These are phyloP conservation scores for Penicillium sp. DNA, from an alignment of 2,329 filamentous ascomycete genomes.

Conservation along the genomic window DNA sequence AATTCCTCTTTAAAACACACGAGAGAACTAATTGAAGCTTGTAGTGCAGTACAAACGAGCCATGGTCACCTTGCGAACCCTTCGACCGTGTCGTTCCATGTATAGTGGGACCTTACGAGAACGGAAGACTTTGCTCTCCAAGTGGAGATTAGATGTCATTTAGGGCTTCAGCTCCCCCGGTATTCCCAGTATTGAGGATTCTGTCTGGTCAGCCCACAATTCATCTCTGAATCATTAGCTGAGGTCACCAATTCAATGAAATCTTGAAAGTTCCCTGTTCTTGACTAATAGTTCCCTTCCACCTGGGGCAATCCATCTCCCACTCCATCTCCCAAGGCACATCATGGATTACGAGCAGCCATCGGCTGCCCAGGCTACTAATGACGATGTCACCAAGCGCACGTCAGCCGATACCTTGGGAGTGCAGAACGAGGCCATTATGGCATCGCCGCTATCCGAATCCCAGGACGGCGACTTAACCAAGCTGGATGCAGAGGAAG, in stretches of 20 bases:
- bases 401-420: background rate
- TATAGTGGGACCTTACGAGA: background rate
- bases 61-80: background rate
- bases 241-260: background rate
- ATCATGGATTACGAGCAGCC: background rate
- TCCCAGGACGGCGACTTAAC: background rate
- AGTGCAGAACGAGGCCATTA: background rate
- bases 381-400: background rate
- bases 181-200: background rate
- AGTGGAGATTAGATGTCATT: background rate
- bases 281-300: background rate
- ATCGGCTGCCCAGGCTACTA: background rate
- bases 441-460: background rate
- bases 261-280: background rate
- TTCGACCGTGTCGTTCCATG: background rate
- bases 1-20: background rate
- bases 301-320: background rate
- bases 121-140: background rate
- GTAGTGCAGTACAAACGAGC: background rate
- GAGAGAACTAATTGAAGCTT: background rate
- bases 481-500: background rate
- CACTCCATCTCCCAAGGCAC: background rate
- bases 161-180: background rate
- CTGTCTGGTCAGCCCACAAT: background rate
- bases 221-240: background rate